These are phyloP conservation scores for Trametopsis cervina DNA, from an alignment of 768 basidiomycete genomes.

Conservation along the genomic window DNA sequence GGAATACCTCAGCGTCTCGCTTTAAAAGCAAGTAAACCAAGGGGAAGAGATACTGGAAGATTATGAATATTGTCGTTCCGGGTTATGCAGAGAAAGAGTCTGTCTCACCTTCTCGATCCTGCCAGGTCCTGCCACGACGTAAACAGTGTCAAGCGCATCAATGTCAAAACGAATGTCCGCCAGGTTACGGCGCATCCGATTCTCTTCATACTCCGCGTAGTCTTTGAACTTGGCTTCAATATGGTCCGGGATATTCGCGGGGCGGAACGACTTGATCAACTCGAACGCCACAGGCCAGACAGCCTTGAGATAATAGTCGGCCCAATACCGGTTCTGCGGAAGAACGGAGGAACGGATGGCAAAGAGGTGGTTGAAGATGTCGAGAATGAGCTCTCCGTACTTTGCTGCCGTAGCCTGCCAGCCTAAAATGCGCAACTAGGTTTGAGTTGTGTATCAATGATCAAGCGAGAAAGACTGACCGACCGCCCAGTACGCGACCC, in stretches of 20 bases:
- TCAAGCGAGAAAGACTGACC: slow-evolving; percentile 9
- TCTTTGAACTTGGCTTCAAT: slow-evolving; percentile 15
- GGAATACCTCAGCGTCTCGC: slow-evolving; percentile 28
- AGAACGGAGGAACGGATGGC: slow-evolving; percentile 4
- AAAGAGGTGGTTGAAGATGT: slow-evolving; percentile 11
- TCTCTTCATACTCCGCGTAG: slow-evolving; percentile 20
- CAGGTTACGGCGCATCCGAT: slow-evolving; percentile 18
- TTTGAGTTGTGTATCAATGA: background rate
- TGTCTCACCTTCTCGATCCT: slow-evolving; percentile 23
- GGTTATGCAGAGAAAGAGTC: background rate
- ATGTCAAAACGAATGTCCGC: slow-evolving; percentile 21
- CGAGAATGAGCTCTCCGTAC: slow-evolving; percentile 12
- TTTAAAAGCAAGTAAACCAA: slow-evolving; percentile 29
- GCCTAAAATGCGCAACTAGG: no score
- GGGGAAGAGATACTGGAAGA: slow-evolving; percentile 26
- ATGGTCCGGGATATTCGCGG: slow-evolving; percentile 1
- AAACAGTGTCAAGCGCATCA: slow-evolving; percentile 23
- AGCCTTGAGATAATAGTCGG: slow-evolving; percentile 21
- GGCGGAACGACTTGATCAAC: background rate
- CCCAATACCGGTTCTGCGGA: slow-evolving; percentile 17
- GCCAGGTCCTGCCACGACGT: slow-evolving; percentile 20
- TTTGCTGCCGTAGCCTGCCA: slow-evolving; percentile 13
- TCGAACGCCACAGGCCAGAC: slow-evolving; percentile 12
- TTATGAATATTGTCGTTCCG: background rate
- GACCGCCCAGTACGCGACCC: slow-evolving; percentile 27